Evolutionary conservation across 345 rosid species (phyloP).

Genomic region (Dimocarpus longan): DNA sequence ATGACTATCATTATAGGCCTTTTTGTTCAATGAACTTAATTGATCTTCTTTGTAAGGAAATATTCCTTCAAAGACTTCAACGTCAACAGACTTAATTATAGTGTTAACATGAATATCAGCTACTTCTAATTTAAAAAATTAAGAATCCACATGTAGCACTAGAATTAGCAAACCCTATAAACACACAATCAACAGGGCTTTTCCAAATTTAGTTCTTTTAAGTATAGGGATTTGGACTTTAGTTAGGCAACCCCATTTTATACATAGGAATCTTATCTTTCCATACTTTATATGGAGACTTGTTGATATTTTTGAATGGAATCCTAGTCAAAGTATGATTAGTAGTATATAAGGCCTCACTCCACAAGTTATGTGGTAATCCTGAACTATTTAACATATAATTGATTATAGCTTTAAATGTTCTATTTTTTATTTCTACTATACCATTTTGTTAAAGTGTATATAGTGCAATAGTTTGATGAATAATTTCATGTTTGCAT

Average conservation of each 20-base stretch:
- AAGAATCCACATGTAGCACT: too few relatives aligned
- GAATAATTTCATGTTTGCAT: too few relatives aligned
- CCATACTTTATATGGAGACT: not conserved
- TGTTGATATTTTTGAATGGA: too few relatives aligned
- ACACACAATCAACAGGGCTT: too few relatives aligned
- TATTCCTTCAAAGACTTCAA: not conserved
- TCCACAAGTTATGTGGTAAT: not conserved
- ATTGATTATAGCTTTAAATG: not conserved
- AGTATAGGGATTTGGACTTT: not conserved
- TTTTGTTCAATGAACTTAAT: not conserved
- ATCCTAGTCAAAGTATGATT: too few relatives aligned
- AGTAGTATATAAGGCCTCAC: not conserved
- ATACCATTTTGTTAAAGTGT: not conserved
- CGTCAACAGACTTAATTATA: not conserved
- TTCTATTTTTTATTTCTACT: not conserved
- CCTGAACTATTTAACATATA: not conserved
- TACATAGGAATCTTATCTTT: not conserved
- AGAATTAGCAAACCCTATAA: too few relatives aligned
- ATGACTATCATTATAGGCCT: not conserved
- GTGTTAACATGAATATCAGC: too few relatives aligned
- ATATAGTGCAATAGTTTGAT: not conserved
- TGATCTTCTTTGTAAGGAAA: not conserved
- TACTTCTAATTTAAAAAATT: too few relatives aligned
- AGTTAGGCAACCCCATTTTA: not conserved
- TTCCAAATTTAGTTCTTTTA: not conserved